Conservation (phyloP, 2,329 filamentous ascomycete species). For the Dactylella cylindrospora region DNA sequence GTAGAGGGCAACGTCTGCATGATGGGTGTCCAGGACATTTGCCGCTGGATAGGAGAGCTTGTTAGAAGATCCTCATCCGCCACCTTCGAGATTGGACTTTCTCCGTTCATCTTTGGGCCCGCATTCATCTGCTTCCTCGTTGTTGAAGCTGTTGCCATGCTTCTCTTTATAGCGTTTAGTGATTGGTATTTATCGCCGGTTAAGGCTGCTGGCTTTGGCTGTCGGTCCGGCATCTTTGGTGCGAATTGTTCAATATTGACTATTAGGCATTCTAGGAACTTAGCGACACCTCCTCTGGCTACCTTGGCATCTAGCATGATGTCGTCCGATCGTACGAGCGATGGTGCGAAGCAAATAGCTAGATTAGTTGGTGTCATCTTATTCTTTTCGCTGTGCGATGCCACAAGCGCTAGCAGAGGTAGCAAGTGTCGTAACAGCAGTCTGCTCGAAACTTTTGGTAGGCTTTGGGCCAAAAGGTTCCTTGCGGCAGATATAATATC, state of each 20-base stretch:
- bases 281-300: slow-evolving; percentile 56
- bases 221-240: slow-evolving; percentile 44
- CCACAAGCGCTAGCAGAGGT: slow-evolving; percentile 57
- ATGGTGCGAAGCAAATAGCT: slow-evolving; percentile 60
- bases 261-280: slow-evolving; percentile 57
- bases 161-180: slow-evolving; percentile 31
- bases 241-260: slow-evolving; percentile 52
- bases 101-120: slow-evolving; percentile 18
- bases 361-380: slow-evolving; percentile 61
- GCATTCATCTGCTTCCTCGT: slow-evolving; percentile 36
- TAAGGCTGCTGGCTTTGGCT: slow-evolving; percentile 36
- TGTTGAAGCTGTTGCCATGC: slow-evolving; percentile 31
- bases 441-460: slow-evolving; percentile 55
- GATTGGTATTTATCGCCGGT: slow-evolving; percentile 33
- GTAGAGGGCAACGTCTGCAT: too few relatives aligned
- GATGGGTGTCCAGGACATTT: slow-evolving; percentile 42
- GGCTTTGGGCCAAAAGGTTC: slow-evolving; percentile 42
- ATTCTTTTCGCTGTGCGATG: slow-evolving; percentile 56
- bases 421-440: slow-evolving; percentile 58
- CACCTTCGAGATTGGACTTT: slow-evolving; percentile 19
- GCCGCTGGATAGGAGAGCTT: slow-evolving; percentile 34
- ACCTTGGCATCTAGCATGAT: slow-evolving; percentile 61
- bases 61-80: slow-evolving; percentile 28
- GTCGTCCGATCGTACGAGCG: slow-evolving; percentile 58
- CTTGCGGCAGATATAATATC: slow-evolving; percentile 50